These are phyloP conservation scores for Cyphellophora europaea DNA, from an alignment of 2,329 filamentous ascomycete genomes.

Conservation along the genomic window DNA sequence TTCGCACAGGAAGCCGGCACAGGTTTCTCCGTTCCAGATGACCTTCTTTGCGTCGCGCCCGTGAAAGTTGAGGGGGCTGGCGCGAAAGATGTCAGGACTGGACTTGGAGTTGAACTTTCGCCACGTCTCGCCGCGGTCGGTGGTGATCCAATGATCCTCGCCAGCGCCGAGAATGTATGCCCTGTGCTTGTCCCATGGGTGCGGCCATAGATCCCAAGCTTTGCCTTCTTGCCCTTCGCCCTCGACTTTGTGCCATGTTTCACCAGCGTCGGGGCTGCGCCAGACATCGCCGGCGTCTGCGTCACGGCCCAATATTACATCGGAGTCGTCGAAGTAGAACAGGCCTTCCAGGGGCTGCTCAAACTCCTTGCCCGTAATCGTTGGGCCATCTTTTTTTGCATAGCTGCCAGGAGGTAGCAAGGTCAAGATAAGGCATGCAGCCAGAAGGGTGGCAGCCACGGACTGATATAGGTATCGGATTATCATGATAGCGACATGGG, in stretches of 20 bases:
- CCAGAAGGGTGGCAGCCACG: constrained; percentile 11
- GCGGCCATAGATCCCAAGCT: constrained; percentile 58
- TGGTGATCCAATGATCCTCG: constrained; percentile 70
- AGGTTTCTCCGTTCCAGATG: constrained; percentile 70
- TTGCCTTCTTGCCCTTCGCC: constrained; percentile 53
- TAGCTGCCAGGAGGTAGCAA: constrained; percentile 9
- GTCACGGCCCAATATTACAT: constrained; percentile 70
- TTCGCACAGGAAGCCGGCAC: constrained; percentile 51
- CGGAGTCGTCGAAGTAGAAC: constrained; percentile 85
- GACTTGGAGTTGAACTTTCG: constrained; percentile 56
- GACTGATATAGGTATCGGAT: constrained; percentile 11
- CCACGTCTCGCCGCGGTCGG: constrained; percentile 77
- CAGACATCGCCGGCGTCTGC: constrained; percentile 54
- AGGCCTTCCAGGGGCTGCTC: constrained; percentile 57
- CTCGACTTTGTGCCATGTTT: constrained; percentile 59
- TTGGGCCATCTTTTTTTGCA: constrained; percentile 56
- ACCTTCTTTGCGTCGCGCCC: constrained; percentile 75
- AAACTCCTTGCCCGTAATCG: constrained; percentile 57
- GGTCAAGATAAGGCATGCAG: constrained; percentile 10
- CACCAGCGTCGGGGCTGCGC: constrained; percentile 72
- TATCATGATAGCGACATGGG: constrained; percentile 12
- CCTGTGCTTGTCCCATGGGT: constrained; percentile 66
- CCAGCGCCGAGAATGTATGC: constrained; percentile 70
- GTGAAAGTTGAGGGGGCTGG: constrained; percentile 62
- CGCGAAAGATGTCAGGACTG: constrained; percentile 45